phyloP scores from a whole-genome alignment of 495 filamentous ascomycete genomes.

The Penicillium taxi region DNA sequence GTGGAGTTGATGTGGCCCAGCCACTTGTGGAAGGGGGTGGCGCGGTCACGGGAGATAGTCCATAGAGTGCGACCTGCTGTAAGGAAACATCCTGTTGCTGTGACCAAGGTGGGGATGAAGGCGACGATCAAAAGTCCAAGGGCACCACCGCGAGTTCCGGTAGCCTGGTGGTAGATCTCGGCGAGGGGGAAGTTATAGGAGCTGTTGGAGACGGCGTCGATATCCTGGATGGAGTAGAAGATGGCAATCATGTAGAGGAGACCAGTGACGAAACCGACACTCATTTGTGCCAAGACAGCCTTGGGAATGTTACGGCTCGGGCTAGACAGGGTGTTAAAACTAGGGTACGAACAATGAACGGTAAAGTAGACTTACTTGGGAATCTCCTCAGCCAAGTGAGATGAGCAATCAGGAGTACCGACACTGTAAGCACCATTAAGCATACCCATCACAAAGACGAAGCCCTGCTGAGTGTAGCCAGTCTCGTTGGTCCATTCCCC shows the following conservation, averaged over 20 bases:
- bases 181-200: constrained; percentile 63
- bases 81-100: constrained; percentile 58
- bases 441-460: constrained; percentile 74
- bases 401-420: constrained; percentile 68
- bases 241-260: constrained; percentile 46
- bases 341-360: too few species aligned
- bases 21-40: constrained; percentile 38
- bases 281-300: constrained; percentile 44
- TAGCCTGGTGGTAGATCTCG: constrained; percentile 73
- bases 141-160: constrained; percentile 53
- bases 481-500: constrained; percentile 56
- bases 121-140: constrained; percentile 54
- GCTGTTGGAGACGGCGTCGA: constrained; percentile 27
- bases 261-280: constrained; percentile 42
- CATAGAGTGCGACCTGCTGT: constrained; percentile 80
- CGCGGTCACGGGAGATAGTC: constrained; percentile 69
- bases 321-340: too few species aligned
- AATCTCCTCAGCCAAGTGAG: constrained; percentile 78
- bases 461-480: constrained; percentile 58
- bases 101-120: constrained; percentile 55
- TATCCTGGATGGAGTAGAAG: constrained; percentile 44
- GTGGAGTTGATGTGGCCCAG: constrained; percentile 32
- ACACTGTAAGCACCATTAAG: constrained; percentile 82
- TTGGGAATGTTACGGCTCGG: constrained; percentile 43
- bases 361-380: constrained; percentile 41